Evolutionary conservation across 2,329 filamentous ascomycete genomes (phyloP), one percentile per base, ranked within the genome.

Genomic region (Ophiostoma ips): DNA sequence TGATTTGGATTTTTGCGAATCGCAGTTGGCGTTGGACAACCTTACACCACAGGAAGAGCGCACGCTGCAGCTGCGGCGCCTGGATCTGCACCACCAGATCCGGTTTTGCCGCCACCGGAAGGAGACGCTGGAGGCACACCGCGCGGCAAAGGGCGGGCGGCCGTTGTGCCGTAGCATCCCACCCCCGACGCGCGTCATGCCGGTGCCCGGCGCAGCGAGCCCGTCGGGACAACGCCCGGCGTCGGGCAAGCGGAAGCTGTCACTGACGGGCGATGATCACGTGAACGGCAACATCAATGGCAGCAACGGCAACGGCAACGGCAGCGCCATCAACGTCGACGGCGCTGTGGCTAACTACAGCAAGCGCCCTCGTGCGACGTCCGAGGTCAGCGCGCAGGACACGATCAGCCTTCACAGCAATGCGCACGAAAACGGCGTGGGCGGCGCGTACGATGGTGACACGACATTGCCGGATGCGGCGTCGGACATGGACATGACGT

Each of bases 11-110:
- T 71, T 66, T 57, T 69, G 66, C 54, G 56, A 57, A 9, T 57
- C 63, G 16, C 63, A 66, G 53, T 60, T 71, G 10, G 56, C 53
- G 4, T 46, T 57, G 6, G 52, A 56, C 5, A 60, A 64, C 46
- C 58, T 71, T 43, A 68, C 65, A 1, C 64, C 69, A 0, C 63
- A 67, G 50, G 69, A 72, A 56, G 57, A 55, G 1, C 64, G 69
- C 18, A 66, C 63, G 5, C 57, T 70, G 19, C 68, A 69, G 56
- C 58, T 71, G 48, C 67, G 69, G 16, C 58, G 62, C 7, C 57
- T 72, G 10, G 69, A 72, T 46, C 61, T 68, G 24, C 60, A 64
- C 19, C 69, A 72, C 52, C 67, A 70, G 54, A 67, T 71, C 44
- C 68, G 69, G 5, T 59, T 63, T 50, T 63, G 64, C 55, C 61